Conservation (phyloP, 1,284 basidiomycete species). For the Puccinia novopanici region DNA sequence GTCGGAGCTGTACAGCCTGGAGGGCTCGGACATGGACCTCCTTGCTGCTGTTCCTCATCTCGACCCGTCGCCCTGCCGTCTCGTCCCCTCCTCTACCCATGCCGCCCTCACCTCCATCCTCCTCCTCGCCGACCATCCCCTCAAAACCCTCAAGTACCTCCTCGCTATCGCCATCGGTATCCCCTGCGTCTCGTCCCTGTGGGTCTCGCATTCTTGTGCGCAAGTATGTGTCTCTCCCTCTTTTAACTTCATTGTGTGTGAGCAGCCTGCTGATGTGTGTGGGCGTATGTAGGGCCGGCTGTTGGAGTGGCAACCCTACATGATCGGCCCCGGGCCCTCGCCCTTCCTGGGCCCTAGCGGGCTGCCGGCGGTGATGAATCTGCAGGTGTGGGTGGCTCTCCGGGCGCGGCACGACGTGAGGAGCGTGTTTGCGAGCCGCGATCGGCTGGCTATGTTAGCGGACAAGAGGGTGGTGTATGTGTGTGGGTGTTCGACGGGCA, state of each 20-base stretch:
- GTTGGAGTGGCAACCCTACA: conserved; percentile 31
- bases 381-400: background rate
- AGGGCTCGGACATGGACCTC: background rate
- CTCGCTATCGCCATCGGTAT: conserved; percentile 79
- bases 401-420: background rate
- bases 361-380: background rate
- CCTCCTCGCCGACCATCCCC: conserved; percentile 68
- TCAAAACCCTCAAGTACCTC: conserved; percentile 75
- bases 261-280: no score
- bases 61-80: background rate
- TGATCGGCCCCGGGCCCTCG: conserved; percentile 42
- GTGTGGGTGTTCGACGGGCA: background rate
- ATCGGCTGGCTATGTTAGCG: background rate
- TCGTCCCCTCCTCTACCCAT: conserved; percentile 1
- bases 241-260: background rate
- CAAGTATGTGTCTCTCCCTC: conserved; percentile 60
- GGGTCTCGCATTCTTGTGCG: conserved; percentile 60
- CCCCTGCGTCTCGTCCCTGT: conserved; percentile 72
- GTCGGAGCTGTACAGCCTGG: conserved; percentile 16
- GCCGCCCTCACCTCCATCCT: conserved; percentile 66
- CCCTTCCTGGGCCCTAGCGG: conserved; percentile 10
- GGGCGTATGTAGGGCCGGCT: conserved; percentile 51
- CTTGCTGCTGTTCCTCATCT: background rate
- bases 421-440: background rate
- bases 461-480: conserved; percentile 21